phyloP scores from a whole-genome alignment of 179 eudicot genomes.

The Beta lomatogona region DNA sequence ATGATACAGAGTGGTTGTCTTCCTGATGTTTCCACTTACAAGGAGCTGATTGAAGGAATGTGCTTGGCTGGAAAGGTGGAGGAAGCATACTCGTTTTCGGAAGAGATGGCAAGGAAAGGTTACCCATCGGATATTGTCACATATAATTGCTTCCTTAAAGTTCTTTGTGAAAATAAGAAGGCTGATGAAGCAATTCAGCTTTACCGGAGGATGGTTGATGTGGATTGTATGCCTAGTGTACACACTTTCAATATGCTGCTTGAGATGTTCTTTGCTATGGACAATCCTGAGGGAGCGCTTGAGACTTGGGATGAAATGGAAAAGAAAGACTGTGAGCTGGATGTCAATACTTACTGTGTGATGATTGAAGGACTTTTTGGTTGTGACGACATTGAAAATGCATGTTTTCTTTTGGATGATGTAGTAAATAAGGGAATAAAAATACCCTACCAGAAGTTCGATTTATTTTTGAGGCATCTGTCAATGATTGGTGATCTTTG shows the following conservation, averaged over 20 bases:
- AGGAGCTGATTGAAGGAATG: conserved; percentile 86
- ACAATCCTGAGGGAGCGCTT: conserved; percentile 72
- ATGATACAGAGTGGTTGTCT: conserved; percentile 83
- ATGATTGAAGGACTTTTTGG: conserved; percentile 93
- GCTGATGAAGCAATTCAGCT: conserved; percentile 66
- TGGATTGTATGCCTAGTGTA: conserved; percentile 75
- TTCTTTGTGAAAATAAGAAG: conserved; percentile 73
- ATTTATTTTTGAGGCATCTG: conserved; percentile 63
- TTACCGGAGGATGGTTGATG: conserved; percentile 62
- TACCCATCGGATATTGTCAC: conserved; percentile 93
- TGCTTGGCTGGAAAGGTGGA: conserved; percentile 66
- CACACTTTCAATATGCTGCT: conserved; percentile 84
- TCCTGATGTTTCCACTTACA: conserved; percentile 92
- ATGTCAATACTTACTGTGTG: conserved; percentile 64
- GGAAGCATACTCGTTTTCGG: conserved; percentile 71
- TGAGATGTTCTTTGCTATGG: conserved; percentile 67
- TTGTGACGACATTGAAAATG: conserved; percentile 49
- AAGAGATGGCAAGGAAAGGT: conserved; percentile 79
- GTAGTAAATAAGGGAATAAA: conserved; percentile 63
- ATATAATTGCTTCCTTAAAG: conserved; percentile 89
- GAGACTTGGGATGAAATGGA: conserved; percentile 83
- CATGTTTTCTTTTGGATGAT: conserved; percentile 68
- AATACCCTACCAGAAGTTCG: conserved; percentile 71
- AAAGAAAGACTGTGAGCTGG: conserved; percentile 56
- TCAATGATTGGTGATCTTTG: conserved; percentile 71